Conservation (phyloP, 768 basidiomycete genomes). For the Asterophora parasitica region DNA sequence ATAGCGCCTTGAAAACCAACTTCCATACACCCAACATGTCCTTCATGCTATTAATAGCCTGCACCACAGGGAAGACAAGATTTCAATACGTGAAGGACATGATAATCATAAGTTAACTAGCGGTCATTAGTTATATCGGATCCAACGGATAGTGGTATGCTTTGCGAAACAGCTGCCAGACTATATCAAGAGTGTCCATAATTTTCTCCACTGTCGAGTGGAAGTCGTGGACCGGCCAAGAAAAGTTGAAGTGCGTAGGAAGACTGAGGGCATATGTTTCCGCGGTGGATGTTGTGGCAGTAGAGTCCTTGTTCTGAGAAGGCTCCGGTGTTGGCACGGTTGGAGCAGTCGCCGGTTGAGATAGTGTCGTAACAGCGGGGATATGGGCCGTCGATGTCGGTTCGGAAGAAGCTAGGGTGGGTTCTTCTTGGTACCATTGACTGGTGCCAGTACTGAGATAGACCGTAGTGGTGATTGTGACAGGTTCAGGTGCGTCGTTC, state of each 20-base stretch:
- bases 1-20: constrained; percentile 57
- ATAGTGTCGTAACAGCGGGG: constrained; percentile 2
- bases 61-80: no score
- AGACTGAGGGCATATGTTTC: constrained; percentile 24
- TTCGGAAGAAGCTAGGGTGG: constrained; percentile 12
- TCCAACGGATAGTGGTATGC: constrained; percentile 55
- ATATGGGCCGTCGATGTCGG: constrained; percentile 12
- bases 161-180: constrained; percentile 46
- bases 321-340: background rate
- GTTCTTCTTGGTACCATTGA: constrained; percentile 23
- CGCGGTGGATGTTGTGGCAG: constrained; percentile 4
- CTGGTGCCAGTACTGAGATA: constrained; percentile 19
- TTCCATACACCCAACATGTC: no score
- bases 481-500: constrained; percentile 20
- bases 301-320: background rate
- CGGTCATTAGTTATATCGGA: constrained; percentile 31
- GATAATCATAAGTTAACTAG: background rate
- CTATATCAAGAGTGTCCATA: constrained; percentile 32
- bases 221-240: constrained; percentile 28
- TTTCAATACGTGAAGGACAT: background rate
- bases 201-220: constrained; percentile 30
- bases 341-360: constrained; percentile 4
- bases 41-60: no score
- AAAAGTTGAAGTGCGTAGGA: constrained; percentile 27
- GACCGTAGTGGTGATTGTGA: constrained; percentile 40